Conservation (phyloP, 352 stramenopile species). For the Phytophthora europaea region DNA sequence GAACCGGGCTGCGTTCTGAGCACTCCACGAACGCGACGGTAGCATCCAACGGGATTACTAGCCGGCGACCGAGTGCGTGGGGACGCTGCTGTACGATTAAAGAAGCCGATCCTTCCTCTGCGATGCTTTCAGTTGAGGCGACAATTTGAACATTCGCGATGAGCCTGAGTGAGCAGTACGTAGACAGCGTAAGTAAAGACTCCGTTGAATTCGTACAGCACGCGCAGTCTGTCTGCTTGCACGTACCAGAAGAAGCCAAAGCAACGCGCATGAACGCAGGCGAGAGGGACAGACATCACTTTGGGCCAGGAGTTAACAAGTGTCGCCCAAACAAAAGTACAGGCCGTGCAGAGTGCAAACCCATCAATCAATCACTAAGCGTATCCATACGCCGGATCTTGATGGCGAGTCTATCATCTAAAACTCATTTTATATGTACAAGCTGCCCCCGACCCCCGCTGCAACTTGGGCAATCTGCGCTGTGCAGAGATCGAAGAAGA, state of each 20-base stretch:
- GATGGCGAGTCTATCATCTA: too few species aligned
- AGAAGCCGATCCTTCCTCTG: neutral
- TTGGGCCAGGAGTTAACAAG: neutral
- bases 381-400: neutral
- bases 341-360: neutral
- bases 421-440: too few species aligned
- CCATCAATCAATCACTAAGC: neutral
- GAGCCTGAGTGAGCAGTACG: neutral
- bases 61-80: neutral
- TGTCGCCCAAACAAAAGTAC: neutral
- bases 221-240: neutral
- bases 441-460: too few species aligned
- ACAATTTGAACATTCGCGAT: neutral
- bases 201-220: neutral
- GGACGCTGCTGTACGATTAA: neutral
- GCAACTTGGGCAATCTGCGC: too few species aligned
- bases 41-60: neutral
- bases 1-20: too few species aligned
- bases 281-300: neutral
- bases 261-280: neutral
- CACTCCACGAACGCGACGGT: neutral
- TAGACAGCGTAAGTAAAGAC: neutral
- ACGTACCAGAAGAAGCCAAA: neutral
- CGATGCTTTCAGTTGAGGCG: neutral
- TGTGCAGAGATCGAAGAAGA: too few species aligned